Percentiles rank a stretch among this genome's conserved stretches.
phyloP scores from a whole-genome alignment of 305 asterid species.

The Solanum hybrid region DNA sequence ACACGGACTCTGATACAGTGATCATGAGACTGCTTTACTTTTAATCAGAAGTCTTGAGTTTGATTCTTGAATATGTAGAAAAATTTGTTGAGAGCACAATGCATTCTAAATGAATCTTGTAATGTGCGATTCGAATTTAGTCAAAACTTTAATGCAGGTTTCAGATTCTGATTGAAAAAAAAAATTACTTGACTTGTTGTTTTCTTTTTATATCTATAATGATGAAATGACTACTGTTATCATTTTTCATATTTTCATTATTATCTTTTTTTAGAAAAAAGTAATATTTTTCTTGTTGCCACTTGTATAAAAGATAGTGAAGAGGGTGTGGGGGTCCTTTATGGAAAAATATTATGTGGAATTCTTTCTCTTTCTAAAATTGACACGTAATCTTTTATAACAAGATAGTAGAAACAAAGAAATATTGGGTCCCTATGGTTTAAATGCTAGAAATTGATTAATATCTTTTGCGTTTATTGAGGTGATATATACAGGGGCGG shows the following conservation, averaged over 20 bases:
- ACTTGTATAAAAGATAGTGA: not conserved
- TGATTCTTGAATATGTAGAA: too few relatives aligned
- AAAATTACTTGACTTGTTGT: too few relatives aligned
- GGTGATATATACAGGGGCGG: not conserved
- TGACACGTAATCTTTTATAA: not conserved
- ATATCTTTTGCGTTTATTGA: not conserved
- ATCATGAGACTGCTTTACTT: too few relatives aligned
- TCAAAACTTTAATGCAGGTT: fast-evolving
- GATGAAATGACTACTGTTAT: not conserved
- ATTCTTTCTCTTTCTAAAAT: not conserved
- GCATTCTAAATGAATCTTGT: fast-evolving
- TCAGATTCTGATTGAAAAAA: too few relatives aligned
- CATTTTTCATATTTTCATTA: not conserved
- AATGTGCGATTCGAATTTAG: fast-evolving
- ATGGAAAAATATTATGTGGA: not conserved
- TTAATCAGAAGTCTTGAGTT: fast-evolving
- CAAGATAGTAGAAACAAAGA: not conserved
- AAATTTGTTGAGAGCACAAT: too few relatives aligned
- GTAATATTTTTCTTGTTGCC: not conserved
- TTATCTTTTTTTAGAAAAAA: not conserved
- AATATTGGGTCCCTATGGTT: not conserved
- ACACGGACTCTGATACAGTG: not conserved
- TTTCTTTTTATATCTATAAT: too few relatives aligned
- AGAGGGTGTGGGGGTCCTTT: not conserved
- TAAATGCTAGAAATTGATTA: not conserved